Conservation (phyloP, 2,329 filamentous ascomycete species). For the Trichoderma aggressivum region DNA sequence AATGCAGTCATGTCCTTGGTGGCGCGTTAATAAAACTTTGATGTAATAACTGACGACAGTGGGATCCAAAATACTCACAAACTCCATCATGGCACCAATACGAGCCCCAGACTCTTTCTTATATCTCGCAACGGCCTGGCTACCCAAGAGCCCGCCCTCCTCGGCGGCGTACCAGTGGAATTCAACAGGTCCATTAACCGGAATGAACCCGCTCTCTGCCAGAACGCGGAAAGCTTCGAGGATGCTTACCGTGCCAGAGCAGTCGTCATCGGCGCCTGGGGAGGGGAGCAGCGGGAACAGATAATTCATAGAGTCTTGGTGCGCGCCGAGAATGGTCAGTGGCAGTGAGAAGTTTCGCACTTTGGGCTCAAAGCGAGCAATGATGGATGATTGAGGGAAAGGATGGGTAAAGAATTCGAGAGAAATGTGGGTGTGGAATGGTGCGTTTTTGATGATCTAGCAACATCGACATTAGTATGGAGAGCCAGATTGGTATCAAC, state of each 20-base stretch:
- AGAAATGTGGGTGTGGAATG: conserved; percentile 30
- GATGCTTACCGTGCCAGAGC: conserved; percentile 69
- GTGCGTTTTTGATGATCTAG: conserved; percentile 33
- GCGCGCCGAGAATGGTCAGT: conserved; percentile 54
- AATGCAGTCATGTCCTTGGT: conserved; percentile 40
- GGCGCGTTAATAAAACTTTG: conserved; percentile 49
- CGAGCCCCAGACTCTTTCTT: conserved; percentile 61
- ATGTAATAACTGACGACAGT: not conserved
- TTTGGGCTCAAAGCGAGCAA: conserved; percentile 58
- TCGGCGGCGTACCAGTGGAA: conserved; percentile 82
- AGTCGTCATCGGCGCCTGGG: conserved; percentile 71
- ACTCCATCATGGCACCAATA: conserved; percentile 72
- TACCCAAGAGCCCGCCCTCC: conserved; percentile 63
- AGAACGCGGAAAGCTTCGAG: conserved; percentile 68
- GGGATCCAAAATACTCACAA: conserved; percentile 48
- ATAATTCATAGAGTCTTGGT: conserved; percentile 73
- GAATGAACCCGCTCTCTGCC: conserved; percentile 42
- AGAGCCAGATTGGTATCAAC: conserved; percentile 50
- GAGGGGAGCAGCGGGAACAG: conserved; percentile 66
- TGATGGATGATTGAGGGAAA: conserved; percentile 69
- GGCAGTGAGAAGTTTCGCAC: conserved; percentile 29
- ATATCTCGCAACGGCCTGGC: conserved; percentile 64
- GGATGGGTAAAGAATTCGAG: conserved; percentile 55
- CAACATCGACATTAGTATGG: not conserved
- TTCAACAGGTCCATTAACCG: conserved; percentile 51